Conservation (phyloP, 306 rosid genomes). For the Malus asiatica region DNA sequence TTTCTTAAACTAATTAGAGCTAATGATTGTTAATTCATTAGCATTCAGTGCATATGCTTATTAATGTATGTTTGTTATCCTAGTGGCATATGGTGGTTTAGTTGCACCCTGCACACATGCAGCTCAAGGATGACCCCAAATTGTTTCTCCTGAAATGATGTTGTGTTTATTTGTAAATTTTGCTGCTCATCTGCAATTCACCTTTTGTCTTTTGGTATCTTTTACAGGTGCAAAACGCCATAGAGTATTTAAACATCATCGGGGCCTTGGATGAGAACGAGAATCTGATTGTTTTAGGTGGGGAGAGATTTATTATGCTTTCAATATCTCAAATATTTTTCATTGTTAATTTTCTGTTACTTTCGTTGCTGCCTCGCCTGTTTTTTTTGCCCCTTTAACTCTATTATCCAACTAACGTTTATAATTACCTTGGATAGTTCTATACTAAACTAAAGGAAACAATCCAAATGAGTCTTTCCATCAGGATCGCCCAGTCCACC, state of each 20-base stretch:
- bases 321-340: too few species aligned
- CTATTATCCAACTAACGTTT: too few species aligned
- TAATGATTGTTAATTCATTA: too few species aligned
- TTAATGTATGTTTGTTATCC: neutral
- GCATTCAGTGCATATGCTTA: too few species aligned
- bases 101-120: neutral
- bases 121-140: neutral
- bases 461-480: too few species aligned
- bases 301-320: conserved; percentile 2
- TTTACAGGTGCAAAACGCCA: conserved; percentile 81
- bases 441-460: too few species aligned
- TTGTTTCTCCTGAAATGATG: neutral
- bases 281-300: conserved; percentile 76
- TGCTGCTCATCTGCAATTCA: conserved; percentile 15
- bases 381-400: too few species aligned
- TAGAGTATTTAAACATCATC: conserved; percentile 77
- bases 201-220: conserved; percentile 17
- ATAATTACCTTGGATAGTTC: too few species aligned
- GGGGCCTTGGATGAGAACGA: conserved; percentile 91
- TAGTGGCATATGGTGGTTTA: neutral
- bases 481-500: too few species aligned
- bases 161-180: neutral
- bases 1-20: neutral
- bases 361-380: too few species aligned
- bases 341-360: too few species aligned